Conservation (phyloP, 495 filamentous ascomycete species). For the Acidiella bohemica region DNA sequence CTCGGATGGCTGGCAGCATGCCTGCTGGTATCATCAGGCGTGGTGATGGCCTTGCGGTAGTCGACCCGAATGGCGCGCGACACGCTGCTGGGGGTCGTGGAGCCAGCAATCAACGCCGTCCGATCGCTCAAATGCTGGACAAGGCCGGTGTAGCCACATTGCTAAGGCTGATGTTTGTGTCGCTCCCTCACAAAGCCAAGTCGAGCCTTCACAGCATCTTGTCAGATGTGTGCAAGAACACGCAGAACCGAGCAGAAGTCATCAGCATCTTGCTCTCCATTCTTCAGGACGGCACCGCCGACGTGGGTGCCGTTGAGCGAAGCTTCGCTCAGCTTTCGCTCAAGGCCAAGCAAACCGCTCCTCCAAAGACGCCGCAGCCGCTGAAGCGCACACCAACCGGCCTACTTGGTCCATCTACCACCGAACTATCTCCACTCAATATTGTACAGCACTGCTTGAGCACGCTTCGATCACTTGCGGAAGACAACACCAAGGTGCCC, state of each 20-base stretch:
- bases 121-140: conserved; percentile 89
- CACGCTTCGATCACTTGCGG: conserved; percentile 64
- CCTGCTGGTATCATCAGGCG: not conserved
- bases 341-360: conserved; percentile 66
- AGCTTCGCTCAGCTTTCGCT: conserved; percentile 88
- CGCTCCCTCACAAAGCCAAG: conserved; percentile 70
- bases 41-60: not conserved
- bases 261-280: conserved; percentile 85
- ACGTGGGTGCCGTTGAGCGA: conserved; percentile 84
- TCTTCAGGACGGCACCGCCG: conserved; percentile 87
- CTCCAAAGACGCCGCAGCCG: conserved; percentile 65
- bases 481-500: conserved; percentile 66
- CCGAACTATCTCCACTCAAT: conserved; percentile 80
- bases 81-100: not conserved
- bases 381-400: conserved; percentile 56
- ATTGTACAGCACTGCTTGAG: conserved; percentile 90
- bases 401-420: conserved; percentile 35
- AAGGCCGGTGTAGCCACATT: conserved; percentile 89
- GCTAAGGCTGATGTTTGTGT: conserved; percentile 91
- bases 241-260: conserved; percentile 88
- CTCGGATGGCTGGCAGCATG: not conserved
- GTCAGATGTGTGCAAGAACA: conserved; percentile 79
- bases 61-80: not conserved
- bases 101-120: conserved; percentile 42
- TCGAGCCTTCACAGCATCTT: conserved; percentile 73